Evolutionary conservation across 768 basidiomycete species (phyloP).

Genomic region (Tricholoma sp.): DNA sequence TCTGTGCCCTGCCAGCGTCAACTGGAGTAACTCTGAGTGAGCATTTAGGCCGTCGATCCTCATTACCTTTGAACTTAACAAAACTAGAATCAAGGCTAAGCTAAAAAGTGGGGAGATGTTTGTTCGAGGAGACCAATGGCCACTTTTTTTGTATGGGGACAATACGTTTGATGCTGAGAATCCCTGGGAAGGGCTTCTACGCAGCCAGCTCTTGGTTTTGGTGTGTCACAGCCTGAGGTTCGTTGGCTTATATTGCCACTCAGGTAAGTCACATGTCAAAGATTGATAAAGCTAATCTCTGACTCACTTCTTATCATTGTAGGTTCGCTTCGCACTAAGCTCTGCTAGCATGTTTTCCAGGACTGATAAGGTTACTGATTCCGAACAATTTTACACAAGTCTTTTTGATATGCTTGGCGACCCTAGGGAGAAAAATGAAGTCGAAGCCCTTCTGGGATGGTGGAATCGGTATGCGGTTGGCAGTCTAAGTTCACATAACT

Average conservation of each 20-base stretch:
- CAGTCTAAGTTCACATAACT: no score
- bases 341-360: neutral
- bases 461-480: constrained; percentile 3
- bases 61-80: no score
- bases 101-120: no score
- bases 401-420: constrained; percentile 1
- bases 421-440: neutral
- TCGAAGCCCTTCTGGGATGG: neutral
- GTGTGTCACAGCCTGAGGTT: neutral
- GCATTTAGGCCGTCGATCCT: no score
- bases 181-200: neutral
- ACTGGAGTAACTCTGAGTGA: no score
- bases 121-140: no score
- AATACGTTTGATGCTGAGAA: neutral
- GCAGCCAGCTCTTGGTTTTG: neutral
- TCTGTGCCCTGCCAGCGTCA: no score
- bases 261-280: neutral
- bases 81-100: no score
- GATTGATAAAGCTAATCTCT: neutral
- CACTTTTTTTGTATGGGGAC: no score
- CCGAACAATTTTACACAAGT: no score
- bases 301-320: neutral
- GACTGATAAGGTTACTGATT: constrained; percentile 1
- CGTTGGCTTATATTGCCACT: neutral
- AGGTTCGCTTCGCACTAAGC: constrained; percentile 3